phyloP scores from a whole-genome alignment of 2,329 filamentous ascomycete species.

The Erysiphe neolycopersici region DNA sequence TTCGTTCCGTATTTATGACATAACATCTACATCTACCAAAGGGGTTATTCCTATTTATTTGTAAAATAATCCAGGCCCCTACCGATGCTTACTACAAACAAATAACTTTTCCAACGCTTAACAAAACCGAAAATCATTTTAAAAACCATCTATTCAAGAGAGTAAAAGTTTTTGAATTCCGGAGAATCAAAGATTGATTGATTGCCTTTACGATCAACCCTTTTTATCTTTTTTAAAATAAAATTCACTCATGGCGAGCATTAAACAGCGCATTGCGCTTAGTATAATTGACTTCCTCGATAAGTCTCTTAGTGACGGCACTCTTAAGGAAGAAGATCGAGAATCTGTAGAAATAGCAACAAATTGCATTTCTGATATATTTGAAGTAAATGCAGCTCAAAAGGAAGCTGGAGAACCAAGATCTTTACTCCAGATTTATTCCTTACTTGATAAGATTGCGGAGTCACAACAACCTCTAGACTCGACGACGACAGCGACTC shows the following conservation, averaged over 20 bases:
- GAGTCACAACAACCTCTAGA: constrained; percentile 11
- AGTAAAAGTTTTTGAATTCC: too few species aligned
- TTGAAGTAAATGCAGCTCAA: constrained; percentile 76
- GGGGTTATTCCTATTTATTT: too few species aligned
- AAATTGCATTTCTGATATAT: constrained; percentile 84
- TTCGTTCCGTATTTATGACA: too few species aligned
- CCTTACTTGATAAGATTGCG: constrained; percentile 86
- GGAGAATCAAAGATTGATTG: too few species aligned
- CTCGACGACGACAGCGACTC: constrained; percentile 13
- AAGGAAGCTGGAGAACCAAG: constrained; percentile 58
- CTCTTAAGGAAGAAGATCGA: constrained; percentile 61
- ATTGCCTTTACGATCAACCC: too few species aligned
- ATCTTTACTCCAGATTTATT: constrained; percentile 74
- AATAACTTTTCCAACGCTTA: too few species aligned
- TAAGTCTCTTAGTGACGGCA: constrained; percentile 65
- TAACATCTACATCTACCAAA: too few species aligned
- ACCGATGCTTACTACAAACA: too few species aligned
- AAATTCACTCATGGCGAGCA: constrained; percentile 9
- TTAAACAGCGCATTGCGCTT: constrained; percentile 63
- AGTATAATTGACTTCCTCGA: constrained; percentile 90
- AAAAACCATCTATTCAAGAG: too few species aligned
- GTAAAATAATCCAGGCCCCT: too few species aligned
- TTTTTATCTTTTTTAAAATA: too few species aligned
- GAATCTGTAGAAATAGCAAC: constrained; percentile 86
- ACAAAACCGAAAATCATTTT: too few species aligned